phyloP scores from a whole-genome alignment of 2,329 filamentous ascomycete genomes.

The Beauveria australis region DNA sequence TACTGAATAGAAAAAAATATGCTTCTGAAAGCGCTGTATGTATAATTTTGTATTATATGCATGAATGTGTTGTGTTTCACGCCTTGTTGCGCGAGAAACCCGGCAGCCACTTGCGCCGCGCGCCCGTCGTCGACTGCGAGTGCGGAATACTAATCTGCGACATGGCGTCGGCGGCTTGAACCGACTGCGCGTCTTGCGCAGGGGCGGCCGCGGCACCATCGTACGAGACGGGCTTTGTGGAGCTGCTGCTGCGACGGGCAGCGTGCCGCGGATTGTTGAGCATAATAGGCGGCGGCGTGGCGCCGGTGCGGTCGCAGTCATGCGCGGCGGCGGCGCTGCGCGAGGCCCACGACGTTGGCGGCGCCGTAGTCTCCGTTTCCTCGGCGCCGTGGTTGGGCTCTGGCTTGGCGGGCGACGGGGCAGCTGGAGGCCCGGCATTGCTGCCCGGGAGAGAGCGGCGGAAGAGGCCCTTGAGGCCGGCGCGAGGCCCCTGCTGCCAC shows the following conservation, averaged over 20 bases:
- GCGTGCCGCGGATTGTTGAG: conserved; percentile 30
- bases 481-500: conserved; percentile 34
- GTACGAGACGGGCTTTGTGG: conserved; percentile 7
- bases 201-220: neutral
- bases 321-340: conserved; percentile 20
- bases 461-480: conserved; percentile 43
- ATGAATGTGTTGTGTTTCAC: neutral
- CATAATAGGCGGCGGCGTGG: conserved; percentile 50
- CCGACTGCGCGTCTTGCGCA: neutral
- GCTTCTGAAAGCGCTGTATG: neutral
- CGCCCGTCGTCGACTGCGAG: conserved; percentile 17
- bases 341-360: conserved; percentile 23
- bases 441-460: conserved; percentile 38
- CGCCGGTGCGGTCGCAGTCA: conserved; percentile 38
- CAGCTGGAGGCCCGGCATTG: conserved; percentile 17
- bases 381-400: neutral
- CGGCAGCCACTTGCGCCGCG: conserved; percentile 29
- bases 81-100: conserved; percentile 18
- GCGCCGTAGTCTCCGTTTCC: neutral
- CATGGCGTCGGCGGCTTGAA: neutral
- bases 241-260: conserved; percentile 19
- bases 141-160: neutral
- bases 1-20: neutral
- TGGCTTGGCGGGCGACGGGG: neutral
- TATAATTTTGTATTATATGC: neutral